Evolutionary conservation across 495 filamentous ascomycete species (phyloP), one percentile per base, ranked within the genome.

Genomic region (Aspergillus egyptiacus): DNA sequence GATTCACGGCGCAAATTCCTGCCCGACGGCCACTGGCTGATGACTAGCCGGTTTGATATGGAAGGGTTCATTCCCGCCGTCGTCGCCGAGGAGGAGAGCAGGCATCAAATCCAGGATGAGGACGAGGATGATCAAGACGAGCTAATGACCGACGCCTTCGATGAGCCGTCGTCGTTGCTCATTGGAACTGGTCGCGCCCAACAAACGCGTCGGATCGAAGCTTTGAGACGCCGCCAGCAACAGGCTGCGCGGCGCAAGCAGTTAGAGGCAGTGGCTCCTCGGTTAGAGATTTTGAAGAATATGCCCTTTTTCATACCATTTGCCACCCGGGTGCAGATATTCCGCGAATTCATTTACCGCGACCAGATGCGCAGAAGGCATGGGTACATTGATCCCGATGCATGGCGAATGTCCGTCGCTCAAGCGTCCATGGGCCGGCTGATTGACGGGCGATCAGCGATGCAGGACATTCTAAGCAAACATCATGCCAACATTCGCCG

Each of bases 281-380:
- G 89, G 50, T 73, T 95, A 7, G 90, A 97, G 66, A 87, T 99
- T 11, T 68, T 99, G 24, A 83, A 89, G 37, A 91, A 97, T 58
- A 91, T 99, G 85, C 94, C 93, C 0, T 99, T 97, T 58, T 86
- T 91, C 55, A 94, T 97, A 44, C 93, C 93, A 0, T 99, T 99
- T 50, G 74, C 83, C 6, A 94, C 88, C 2, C 77, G 93, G 30
- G 93, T 99, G 7, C 83, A 94, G 57, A 91, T 97, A 22, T 99
- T 97, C 63, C 80, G 93, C 19, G 77, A 96, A 62, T 99, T 97
- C 59, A 89, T 97, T 25, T 64, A 73, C 25, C 73, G 88, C 2
- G 93, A 97, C 68, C 90, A 94, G 60, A 64, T 80, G 44, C 78
- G 83, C 45, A 76, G 93, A 54, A 74, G 93, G 37, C 77, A 79